Conservation (phyloP, 1,284 basidiomycete species). For the Marasmius tenuissimus region DNA sequence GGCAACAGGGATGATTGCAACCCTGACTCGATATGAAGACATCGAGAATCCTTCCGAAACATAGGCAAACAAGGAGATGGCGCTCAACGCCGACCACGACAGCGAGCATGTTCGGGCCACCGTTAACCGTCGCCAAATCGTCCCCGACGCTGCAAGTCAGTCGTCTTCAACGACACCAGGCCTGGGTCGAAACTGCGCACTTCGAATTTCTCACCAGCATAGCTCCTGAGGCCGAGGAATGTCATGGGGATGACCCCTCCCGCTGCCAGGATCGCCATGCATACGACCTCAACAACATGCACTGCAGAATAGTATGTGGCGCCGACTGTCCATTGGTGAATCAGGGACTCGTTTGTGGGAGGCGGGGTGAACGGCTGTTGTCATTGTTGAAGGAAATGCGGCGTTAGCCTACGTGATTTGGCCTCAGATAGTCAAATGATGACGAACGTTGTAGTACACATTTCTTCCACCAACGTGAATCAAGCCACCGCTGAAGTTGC, state of each 20-base stretch:
- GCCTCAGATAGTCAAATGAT: background rate
- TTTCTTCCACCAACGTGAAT: constrained; percentile 69
- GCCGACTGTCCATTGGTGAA: constrained; percentile 63
- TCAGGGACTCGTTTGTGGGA: constrained; percentile 58
- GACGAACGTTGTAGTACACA: constrained; percentile 63
- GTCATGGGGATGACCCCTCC: background rate
- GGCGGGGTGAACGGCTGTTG: constrained; percentile 36
- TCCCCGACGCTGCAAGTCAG: background rate
- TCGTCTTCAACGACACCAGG: background rate
- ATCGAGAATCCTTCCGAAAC: too few species aligned
- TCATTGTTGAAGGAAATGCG: background rate
- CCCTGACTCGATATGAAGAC: too few species aligned
- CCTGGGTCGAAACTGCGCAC: background rate
- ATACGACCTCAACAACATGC: background rate
- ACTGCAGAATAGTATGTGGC: constrained; percentile 62
- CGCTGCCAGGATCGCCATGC: background rate
- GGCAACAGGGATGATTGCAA: too few species aligned
- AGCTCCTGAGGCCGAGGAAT: background rate
- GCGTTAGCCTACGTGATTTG: background rate
- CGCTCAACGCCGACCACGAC: too few species aligned
- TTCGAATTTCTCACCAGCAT: background rate
- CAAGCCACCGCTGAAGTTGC: constrained; percentile 58
- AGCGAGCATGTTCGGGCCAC: background rate
- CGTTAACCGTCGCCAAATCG: background rate
- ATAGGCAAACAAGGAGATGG: too few species aligned